phyloP scores from a whole-genome alignment of 2,329 filamentous ascomycete species.

The Coniochaeta prunicola region DNA sequence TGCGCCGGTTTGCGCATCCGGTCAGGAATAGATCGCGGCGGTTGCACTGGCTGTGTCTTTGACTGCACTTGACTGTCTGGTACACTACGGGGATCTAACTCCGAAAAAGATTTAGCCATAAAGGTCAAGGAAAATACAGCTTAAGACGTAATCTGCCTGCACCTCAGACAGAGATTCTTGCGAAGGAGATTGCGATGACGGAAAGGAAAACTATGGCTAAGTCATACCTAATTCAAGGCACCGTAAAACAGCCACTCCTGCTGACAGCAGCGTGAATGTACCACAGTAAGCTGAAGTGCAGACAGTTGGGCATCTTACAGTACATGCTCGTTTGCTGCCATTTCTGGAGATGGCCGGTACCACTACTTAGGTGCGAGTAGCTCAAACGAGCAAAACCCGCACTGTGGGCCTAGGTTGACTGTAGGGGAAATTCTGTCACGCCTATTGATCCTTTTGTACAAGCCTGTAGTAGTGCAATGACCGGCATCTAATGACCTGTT shows the following conservation, averaged over 20 bases:
- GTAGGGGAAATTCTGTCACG: no score
- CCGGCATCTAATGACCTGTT: no score
- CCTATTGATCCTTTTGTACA: no score
- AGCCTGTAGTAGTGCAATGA: no score
- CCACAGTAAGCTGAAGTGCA: neutral
- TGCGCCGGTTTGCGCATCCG: neutral
- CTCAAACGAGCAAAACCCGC: no score
- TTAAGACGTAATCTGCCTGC: neutral
- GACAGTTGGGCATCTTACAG: neutral
- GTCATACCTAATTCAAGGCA: neutral
- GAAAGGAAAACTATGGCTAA: neutral
- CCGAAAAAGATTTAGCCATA: neutral
- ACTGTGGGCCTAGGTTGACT: no score
- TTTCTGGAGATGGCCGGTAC: neutral
- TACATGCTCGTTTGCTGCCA: neutral
- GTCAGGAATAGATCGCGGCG: neutral
- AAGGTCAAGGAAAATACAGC: neutral
- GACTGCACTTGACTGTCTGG: neutral
- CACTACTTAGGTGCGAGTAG: no score
- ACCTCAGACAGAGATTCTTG: neutral
- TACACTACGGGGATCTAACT: neutral
- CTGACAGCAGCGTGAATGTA: neutral
- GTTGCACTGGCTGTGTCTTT: neutral
- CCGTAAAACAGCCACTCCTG: neutral
- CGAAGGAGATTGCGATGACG: neutral